A percentile compares a stretch with the other conserved stretches of the same genome.
These are phyloP conservation scores for Mycena pura DNA, from an alignment of 768 basidiomycete genomes.

Conservation along the genomic window DNA sequence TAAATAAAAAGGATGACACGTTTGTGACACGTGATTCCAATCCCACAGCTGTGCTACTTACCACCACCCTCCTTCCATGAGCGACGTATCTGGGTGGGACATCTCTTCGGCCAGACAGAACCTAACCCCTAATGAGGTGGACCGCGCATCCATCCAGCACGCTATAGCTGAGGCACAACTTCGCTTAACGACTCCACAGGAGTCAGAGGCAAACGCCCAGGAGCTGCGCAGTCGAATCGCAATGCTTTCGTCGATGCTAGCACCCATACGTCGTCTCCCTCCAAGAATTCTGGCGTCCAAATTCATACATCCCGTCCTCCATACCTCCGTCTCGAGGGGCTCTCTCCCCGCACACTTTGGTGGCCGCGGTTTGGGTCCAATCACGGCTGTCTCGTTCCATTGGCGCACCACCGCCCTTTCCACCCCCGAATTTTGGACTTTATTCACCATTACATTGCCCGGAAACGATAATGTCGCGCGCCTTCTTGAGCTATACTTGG, in stretches of 20 bases:
- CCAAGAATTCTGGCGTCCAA: background rate
- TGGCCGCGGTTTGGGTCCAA: background rate
- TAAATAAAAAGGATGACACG: too few species aligned
- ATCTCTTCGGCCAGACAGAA: too few species aligned
- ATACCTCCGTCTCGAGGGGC: background rate
- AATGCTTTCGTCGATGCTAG: slow-evolving; percentile 3
- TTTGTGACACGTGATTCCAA: too few species aligned
- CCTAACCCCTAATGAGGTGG: background rate
- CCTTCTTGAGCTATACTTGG: background rate
- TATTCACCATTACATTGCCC: background rate
- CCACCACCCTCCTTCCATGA: too few species aligned
- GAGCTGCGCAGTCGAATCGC: background rate
- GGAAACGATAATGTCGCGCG: background rate
- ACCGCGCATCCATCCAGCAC: background rate
- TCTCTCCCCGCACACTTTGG: background rate
- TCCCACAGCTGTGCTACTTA: too few species aligned
- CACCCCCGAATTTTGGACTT: background rate
- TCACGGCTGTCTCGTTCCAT: background rate
- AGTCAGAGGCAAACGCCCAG: background rate
- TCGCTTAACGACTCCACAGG: background rate
- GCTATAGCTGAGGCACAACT: background rate
- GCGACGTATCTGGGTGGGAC: too few species aligned
- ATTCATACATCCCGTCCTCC: slow-evolving; percentile 1
- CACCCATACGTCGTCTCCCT: slow-evolving; percentile 3
- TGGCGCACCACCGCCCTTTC: slow-evolving; percentile 2